Evolutionary conservation across 768 basidiomycete genomes (phyloP).

Genomic region (Imleria badia): DNA sequence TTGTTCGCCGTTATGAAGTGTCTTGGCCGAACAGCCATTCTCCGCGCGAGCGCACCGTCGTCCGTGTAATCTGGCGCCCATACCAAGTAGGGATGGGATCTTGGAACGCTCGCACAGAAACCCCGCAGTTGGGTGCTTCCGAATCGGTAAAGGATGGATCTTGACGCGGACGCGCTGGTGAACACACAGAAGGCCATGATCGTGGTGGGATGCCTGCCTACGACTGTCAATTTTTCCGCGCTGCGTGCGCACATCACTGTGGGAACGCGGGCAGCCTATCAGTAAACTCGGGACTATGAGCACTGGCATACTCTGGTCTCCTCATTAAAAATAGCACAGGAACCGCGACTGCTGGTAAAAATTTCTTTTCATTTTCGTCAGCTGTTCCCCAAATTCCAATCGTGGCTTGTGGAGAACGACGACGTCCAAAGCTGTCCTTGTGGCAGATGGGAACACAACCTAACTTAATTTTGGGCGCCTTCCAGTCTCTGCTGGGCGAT

Average conservation of each 20-base stretch:
- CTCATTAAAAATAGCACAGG: background rate
- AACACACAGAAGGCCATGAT: background rate
- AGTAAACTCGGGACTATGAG: background rate
- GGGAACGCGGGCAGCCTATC: background rate
- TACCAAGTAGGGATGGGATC: conserved; percentile 38
- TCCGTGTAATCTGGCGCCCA: conserved; percentile 69
- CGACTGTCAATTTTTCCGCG: background rate
- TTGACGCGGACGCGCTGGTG: background rate
- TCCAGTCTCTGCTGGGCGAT: conserved; percentile 2
- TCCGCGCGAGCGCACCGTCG: conserved; percentile 52
- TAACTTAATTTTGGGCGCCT: background rate
- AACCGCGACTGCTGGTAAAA: background rate
- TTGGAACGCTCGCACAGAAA: conserved; percentile 12
- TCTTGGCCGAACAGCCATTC: conserved; percentile 51
- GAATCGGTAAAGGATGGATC: background rate
- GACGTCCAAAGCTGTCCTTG: background rate
- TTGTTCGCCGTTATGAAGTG: conserved; percentile 51
- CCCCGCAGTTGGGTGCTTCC: conserved; percentile 1
- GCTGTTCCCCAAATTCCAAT: no score
- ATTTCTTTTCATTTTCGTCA: background rate
- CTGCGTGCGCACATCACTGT: background rate
- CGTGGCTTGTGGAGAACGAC: background rate
- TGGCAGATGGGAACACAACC: background rate
- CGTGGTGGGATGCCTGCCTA: background rate
- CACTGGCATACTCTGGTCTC: no score